Evolutionary conservation across 2,329 filamentous ascomycete genomes (phyloP), one percentile per base, ranked within the genome.

Genomic region (Capronia americana): DNA sequence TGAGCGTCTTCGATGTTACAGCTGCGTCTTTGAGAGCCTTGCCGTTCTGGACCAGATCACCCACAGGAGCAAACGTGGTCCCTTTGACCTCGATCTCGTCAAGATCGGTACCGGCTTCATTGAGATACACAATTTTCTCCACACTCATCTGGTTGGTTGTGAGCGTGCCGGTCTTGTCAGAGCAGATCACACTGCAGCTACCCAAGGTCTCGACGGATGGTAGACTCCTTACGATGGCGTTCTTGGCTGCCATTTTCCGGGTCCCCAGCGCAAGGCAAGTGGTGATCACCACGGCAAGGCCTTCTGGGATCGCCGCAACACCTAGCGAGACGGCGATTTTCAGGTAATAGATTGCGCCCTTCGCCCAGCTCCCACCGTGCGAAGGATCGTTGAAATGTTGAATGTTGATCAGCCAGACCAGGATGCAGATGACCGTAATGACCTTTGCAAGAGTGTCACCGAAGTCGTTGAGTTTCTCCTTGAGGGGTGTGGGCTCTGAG

Each of bases 81-180:
- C 95, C 95, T 77, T 96, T 90, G 32, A 99, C 90, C 68, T 95
- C 90, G 56, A 97, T 85, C 77, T 97, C 93, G 73, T 93, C 91
- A 26, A 98, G 83, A 65, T 87, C 89, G 61, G 82, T 86, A 57
- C 92, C 93, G 66, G 86, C 79, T 71, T 91, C 88, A 74, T 87
- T 89, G 72, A 99, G 84, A 77, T 93, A 92, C 56, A 97, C 91
- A 63, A 98, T 82, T 80, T 94, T 96, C 83, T 89, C 95, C 64
- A 97, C 95, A 76, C 95, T 98, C 95, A 99, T 99, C 81, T 98
- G 93, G 82, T 99, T 99, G 48, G 95, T 99, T 11, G 95, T 99
- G 77, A 99, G 82, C 57, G 95, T 99, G 73, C 95, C 96, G 4
- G 95, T 99, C 85, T 99, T 99, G 84, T 99, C 95, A 3, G 96